phyloP scores from a whole-genome alignment of 164 flowering plant species.

The Vitis labrusca region DNA sequence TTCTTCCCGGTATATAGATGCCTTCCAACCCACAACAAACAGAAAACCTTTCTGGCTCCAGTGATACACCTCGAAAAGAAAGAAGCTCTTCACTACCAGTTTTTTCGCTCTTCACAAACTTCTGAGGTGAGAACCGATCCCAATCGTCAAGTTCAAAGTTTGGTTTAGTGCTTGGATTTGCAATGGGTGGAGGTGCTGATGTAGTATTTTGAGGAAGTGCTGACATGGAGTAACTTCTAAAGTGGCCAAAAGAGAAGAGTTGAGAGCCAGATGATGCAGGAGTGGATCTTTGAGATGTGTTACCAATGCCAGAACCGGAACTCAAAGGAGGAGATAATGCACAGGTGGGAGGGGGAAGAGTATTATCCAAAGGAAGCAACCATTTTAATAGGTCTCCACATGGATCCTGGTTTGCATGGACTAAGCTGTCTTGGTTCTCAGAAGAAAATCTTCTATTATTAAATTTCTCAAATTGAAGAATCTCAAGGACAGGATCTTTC shows the following conservation, averaged over 20 bases:
- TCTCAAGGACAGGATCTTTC: conserved; percentile 80
- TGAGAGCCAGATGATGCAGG: conserved; percentile 75
- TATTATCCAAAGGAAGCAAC: conserved; percentile 87
- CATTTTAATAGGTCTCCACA: conserved; percentile 83
- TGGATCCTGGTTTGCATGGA: conserved; percentile 49
- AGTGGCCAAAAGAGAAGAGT: conserved; percentile 77
- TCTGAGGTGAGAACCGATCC: conserved; percentile 60
- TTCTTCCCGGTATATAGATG: conserved; percentile 81
- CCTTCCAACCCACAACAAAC: conserved; percentile 95
- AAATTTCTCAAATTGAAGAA: conserved; percentile 91
- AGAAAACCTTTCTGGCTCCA: conserved; percentile 89
- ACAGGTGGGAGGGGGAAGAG: conserved; percentile 56
- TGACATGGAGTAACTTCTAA: conserved; percentile 98
- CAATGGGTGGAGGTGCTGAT: conserved; percentile 38
- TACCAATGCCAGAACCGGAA: conserved; percentile 49
- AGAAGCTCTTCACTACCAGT: conserved; percentile 57
- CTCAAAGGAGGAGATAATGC: conserved; percentile 60
- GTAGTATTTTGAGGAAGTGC: conserved; percentile 65
- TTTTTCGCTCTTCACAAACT: conserved; percentile 41
- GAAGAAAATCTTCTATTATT: conserved; percentile 31
- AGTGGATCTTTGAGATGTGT: conserved; percentile 45
- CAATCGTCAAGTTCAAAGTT: conserved; percentile 68
- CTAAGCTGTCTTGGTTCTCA: conserved; percentile 28
- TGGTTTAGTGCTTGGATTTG: conserved; percentile 54
- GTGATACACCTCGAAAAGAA: conserved; percentile 84